Conservation (phyloP, 345 rosid genomes). For the Lepidium africanum region DNA sequence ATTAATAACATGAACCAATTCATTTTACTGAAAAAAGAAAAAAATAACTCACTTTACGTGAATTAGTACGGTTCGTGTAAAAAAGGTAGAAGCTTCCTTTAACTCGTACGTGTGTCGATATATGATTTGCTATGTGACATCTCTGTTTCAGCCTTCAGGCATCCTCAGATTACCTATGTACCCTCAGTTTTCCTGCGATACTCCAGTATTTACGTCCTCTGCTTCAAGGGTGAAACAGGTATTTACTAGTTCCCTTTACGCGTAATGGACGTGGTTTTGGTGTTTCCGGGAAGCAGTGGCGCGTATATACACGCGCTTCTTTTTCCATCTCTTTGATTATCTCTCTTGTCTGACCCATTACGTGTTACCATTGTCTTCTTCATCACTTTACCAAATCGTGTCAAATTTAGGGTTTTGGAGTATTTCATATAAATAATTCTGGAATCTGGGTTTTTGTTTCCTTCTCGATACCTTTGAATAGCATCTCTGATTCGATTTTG, state of each 20-base stretch:
- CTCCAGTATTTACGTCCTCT: neutral
- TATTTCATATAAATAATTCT: neutral
- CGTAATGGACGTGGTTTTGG: slow-evolving; percentile 20
- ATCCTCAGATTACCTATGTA: neutral
- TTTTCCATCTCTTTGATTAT: neutral
- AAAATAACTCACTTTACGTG: no score
- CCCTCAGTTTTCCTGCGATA: neutral
- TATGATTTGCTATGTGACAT: neutral
- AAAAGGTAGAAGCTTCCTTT: neutral
- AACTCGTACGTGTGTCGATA: neutral
- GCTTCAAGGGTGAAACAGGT: neutral
- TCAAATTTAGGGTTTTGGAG: slow-evolving; percentile 6
- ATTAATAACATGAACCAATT: no score
- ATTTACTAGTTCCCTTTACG: neutral
- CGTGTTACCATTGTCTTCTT: slow-evolving; percentile 18
- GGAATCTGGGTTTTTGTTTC: slow-evolving; percentile 6
- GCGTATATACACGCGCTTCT: slow-evolving; percentile 14
- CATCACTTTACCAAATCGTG: slow-evolving; percentile 22
- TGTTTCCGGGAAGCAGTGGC: slow-evolving; percentile 10
- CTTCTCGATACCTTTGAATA: slow-evolving; percentile 15
- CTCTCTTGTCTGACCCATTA: neutral
- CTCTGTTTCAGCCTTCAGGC: neutral
- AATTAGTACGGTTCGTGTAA: no score
- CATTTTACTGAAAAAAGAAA: no score
- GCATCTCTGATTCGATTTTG: slow-evolving; percentile 4